Evolutionary conservation across 192 early-diverging fungal species (phyloP).

Genomic region (Coemansia sp.): DNA sequence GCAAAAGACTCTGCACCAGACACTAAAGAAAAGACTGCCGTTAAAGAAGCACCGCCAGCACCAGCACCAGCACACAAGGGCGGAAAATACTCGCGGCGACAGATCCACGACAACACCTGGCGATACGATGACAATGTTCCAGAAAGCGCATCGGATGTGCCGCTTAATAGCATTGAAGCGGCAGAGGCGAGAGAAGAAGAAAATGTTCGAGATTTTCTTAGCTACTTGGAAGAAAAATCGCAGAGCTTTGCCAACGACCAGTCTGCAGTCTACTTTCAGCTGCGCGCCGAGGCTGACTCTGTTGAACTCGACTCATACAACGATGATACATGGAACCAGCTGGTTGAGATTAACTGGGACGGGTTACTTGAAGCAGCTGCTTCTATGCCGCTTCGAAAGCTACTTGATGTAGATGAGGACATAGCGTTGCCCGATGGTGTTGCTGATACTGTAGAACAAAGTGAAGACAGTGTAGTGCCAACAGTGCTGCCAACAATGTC

Average conservation of each 20-base stretch:
- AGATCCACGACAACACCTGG: constrained; percentile 32
- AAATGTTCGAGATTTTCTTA: constrained; percentile 24
- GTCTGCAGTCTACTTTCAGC: constrained; percentile 36
- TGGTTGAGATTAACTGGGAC: constrained; percentile 24
- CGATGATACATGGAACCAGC: constrained; percentile 17
- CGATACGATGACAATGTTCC: constrained; percentile 10
- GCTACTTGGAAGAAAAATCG: constrained; percentile 29
- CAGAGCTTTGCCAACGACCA: constrained; percentile 13
- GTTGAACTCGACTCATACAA: constrained; percentile 11
- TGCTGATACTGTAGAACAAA: background rate
- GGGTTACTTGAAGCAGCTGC: constrained; percentile 5
- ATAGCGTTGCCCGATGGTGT: constrained; percentile 5
- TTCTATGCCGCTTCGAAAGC: constrained; percentile 12
- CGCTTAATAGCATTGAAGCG: background rate
- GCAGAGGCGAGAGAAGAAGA: constrained; percentile 27
- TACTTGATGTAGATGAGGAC: constrained; percentile 13
- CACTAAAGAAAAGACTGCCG: background rate
- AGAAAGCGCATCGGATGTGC: constrained; percentile 8
- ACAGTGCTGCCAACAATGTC: background rate
- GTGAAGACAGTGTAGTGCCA: background rate
- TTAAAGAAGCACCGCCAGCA: background rate
- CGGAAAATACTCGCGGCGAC: constrained; percentile 16
- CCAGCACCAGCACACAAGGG: constrained; percentile 3
- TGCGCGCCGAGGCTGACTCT: constrained; percentile 25
- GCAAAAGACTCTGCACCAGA: background rate